A percentile compares a stretch with the other conserved stretches of the same genome.
These are phyloP conservation scores for Naegleria gruberi DNA, from an alignment of 208 protist species.

Conservation along the genomic window DNA sequence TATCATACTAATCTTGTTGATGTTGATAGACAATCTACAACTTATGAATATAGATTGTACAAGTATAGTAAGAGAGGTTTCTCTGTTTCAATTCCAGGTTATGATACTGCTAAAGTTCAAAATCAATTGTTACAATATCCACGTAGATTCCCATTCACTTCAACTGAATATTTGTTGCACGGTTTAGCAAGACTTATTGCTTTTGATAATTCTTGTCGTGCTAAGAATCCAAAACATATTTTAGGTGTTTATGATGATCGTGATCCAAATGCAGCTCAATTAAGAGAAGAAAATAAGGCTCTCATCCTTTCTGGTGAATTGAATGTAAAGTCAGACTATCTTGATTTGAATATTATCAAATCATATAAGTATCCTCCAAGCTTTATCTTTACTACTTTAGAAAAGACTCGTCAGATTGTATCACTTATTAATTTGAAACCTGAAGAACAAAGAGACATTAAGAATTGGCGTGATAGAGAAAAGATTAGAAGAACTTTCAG, in stretches of 20 bases:
- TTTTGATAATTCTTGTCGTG: background rate
- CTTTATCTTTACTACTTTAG: background rate
- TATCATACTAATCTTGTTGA: conserved; percentile 24
- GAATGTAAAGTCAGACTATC: background rate
- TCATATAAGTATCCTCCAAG: background rate
- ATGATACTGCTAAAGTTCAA: background rate
- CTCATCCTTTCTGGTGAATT: background rate
- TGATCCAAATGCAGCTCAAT: background rate
- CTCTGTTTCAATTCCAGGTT: conserved; percentile 22
- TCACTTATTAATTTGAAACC: background rate
- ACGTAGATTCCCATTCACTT: background rate
- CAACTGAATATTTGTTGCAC: background rate
- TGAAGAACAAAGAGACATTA: background rate
- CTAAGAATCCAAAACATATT: background rate
- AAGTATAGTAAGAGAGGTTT: conserved; percentile 33
- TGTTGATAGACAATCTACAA: conserved; percentile 28
- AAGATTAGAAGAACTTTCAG: background rate
- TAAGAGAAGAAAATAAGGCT: background rate
- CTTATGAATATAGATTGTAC: conserved; percentile 29
- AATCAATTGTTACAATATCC: background rate
- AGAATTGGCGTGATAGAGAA: background rate
- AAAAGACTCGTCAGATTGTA: background rate
- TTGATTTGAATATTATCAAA: background rate
- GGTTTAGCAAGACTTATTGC: background rate
- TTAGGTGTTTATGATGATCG: background rate